A percentile compares a stretch with the other conserved stretches of the same genome.
phyloP scores from a whole-genome alignment of 1,284 basidiomycete species.

The Austroboletus novae-zelandiae region DNA sequence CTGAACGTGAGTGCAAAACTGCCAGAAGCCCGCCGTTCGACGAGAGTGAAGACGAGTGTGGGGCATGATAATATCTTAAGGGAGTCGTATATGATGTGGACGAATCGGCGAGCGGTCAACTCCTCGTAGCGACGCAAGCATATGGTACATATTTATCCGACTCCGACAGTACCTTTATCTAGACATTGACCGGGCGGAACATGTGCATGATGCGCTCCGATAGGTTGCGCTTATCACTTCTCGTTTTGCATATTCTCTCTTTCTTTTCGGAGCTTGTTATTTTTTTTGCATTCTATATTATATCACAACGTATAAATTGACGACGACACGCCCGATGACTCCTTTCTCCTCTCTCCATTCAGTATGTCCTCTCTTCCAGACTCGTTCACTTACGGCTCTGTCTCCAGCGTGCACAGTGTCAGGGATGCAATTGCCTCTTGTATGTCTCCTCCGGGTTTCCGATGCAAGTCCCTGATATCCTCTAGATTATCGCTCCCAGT shows the following conservation, averaged over 20 bases:
- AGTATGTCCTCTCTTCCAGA: constrained; percentile 43
- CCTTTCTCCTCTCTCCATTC: background rate
- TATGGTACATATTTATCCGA: constrained; percentile 18
- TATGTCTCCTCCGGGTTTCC: constrained; percentile 36
- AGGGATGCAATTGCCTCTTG: constrained; percentile 51
- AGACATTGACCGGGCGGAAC: constrained; percentile 15
- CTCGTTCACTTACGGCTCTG: constrained; percentile 50
- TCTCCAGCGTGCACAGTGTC: constrained; percentile 50
- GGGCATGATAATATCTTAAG: constrained; percentile 58
- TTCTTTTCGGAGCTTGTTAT: constrained; percentile 20
- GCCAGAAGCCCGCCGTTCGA: constrained; percentile 75
- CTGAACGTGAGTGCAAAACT: constrained; percentile 61
- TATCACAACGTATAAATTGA: background rate
- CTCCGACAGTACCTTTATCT: constrained; percentile 14
- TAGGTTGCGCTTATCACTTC: constrained; percentile 7
- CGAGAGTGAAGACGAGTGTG: constrained; percentile 57
- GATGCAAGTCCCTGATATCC: constrained; percentile 2
- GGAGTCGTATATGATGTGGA: constrained; percentile 83
- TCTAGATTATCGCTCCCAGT: constrained; percentile 61
- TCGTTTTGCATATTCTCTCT: background rate
- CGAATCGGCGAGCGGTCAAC: constrained; percentile 65
- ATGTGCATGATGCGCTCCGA: constrained; percentile 2
- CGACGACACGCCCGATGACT: background rate
- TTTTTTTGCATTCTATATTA: background rate
- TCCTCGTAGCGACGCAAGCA: constrained; percentile 16